Conservation (phyloP, 306 rosid genomes). For the Cyamopsis tetragonoloba region DNA sequence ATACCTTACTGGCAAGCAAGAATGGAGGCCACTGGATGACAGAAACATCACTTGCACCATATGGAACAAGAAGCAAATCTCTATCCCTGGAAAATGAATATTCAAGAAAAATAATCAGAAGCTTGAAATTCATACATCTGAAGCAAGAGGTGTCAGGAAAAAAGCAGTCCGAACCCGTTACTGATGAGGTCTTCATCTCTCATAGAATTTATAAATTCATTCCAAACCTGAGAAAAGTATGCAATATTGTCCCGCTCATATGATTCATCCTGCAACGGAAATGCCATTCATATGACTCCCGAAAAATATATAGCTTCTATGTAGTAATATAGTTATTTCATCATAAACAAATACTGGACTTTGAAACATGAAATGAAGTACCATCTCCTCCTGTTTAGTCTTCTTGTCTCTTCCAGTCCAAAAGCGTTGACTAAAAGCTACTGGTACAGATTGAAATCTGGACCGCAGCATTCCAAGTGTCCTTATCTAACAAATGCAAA, state of each 20-base stretch:
- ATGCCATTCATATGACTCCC: neutral
- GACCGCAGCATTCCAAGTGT: slow-evolving; percentile 99
- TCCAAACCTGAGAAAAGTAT: slow-evolving; percentile 89
- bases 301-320: neutral
- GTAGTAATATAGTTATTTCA: neutral
- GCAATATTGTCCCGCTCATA: slow-evolving; percentile 54
- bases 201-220: slow-evolving; percentile 73
- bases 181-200: slow-evolving; percentile 91
- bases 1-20: slow-evolving; percentile 97
- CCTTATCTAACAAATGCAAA: slow-evolving; percentile 65
- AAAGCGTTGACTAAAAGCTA: slow-evolving; percentile 66
- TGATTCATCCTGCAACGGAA: slow-evolving; percentile 52
- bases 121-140: slow-evolving; percentile 19
- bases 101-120: slow-evolving; percentile 33
- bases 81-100: slow-evolving; percentile 59
- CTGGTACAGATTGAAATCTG: slow-evolving; percentile 75
- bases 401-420: slow-evolving; percentile 46
- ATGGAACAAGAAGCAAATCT: slow-evolving; percentile 87
- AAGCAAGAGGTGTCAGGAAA: slow-evolving; percentile 16
- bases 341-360: slow-evolving; percentile 19
- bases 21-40: slow-evolving; percentile 99
- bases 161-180: slow-evolving; percentile 53
- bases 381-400: slow-evolving; percentile 31
- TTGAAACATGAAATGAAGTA: slow-evolving; percentile 31
- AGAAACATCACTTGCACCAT: slow-evolving; percentile 48